Evolutionary conservation across 2,329 filamentous ascomycete genomes (phyloP).

Genomic region (Venturia oleaginea): DNA sequence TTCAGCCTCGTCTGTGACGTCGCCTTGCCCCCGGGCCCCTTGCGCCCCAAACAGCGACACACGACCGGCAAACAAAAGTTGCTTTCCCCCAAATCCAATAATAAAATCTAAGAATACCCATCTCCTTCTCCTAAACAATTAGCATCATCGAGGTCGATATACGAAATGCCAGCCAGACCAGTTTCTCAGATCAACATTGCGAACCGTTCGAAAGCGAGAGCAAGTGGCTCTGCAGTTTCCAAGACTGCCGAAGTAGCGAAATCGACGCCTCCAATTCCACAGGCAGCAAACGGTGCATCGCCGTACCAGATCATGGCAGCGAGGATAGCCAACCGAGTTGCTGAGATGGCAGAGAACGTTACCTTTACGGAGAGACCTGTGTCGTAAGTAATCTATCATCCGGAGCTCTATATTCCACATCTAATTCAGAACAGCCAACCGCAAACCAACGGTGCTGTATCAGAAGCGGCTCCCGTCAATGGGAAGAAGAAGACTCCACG

Average conservation of each 20-base stretch:
- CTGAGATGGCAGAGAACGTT: constrained; percentile 45
- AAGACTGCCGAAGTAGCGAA: constrained; percentile 12
- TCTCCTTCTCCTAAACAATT: neutral
- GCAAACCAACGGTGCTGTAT: neutral
- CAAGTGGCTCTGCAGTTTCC: neutral
- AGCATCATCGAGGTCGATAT: neutral
- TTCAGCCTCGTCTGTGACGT: constrained; percentile 8
- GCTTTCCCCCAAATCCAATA: neutral
- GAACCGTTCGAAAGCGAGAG: neutral
- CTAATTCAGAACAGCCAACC: neutral
- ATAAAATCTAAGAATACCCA: too few relatives aligned
- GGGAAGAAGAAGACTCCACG: constrained; percentile 34
- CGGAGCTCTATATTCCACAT: neutral
- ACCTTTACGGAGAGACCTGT: constrained; percentile 27
- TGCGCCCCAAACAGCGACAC: neutral
- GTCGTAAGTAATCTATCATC: constrained; percentile 19
- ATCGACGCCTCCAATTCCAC: constrained; percentile 11
- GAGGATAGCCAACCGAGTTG: constrained; percentile 41
- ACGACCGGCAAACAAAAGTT: neutral
- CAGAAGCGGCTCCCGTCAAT: neutral
- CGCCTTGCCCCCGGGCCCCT: constrained; percentile 1
- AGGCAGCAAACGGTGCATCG: constrained; percentile 24
- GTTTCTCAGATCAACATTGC: constrained; percentile 8
- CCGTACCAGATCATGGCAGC: constrained; percentile 44
- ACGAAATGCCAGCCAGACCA: neutral